A percentile compares a stretch with the other conserved stretches of the same genome.
Evolutionary conservation across 2,329 filamentous ascomycete genomes (phyloP).

Genomic region (Clonostachys solani): DNA sequence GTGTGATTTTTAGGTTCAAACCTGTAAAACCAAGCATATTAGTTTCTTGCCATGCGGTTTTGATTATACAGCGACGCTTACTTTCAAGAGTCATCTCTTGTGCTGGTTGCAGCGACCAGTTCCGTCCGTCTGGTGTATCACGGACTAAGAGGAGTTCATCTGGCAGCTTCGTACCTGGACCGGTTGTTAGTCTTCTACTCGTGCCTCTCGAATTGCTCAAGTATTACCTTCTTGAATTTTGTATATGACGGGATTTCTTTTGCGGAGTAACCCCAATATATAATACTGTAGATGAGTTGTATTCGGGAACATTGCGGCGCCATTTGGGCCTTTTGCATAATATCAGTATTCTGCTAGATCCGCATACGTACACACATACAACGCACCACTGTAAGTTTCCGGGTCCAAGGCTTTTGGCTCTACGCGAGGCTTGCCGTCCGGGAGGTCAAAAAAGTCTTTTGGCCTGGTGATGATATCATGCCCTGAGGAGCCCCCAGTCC

Average conservation of each 20-base stretch:
- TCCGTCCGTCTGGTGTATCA: background rate
- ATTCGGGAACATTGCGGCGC: background rate
- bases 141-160: slow-evolving; percentile 1
- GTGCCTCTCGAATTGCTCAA: background rate
- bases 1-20: background rate
- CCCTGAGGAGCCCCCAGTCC: background rate
- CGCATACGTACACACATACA: no score
- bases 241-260: background rate
- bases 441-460: background rate
- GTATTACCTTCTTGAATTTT: background rate
- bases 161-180: background rate
- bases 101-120: slow-evolving; percentile 1
- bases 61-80: background rate
- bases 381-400: background rate
- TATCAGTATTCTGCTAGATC: no score
- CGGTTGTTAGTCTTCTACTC: background rate
- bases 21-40: background rate
- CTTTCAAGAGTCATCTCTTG: slow-evolving; percentile 1
- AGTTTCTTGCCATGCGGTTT: no score
- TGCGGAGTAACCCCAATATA: background rate
- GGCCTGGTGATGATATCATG: background rate
- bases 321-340: background rate
- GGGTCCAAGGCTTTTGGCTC: background rate
- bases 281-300: background rate
- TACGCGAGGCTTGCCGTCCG: background rate